phyloP scores from a whole-genome alignment of 2,329 filamentous ascomycete species.

The Escovopsis sp. region DNA sequence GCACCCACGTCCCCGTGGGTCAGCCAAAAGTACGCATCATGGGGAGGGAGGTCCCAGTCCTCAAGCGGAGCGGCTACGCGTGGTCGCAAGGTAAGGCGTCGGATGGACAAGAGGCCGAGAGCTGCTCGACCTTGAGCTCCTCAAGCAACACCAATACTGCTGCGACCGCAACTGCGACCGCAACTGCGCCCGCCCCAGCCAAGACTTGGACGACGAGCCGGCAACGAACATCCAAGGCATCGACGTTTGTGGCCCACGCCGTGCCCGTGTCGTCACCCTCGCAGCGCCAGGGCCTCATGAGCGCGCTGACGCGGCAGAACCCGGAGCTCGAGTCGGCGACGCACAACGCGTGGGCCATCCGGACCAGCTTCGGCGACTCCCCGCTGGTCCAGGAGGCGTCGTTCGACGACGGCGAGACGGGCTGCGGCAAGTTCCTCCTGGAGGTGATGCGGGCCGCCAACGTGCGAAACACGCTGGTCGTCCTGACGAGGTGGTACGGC shows the following conservation, averaged over 20 bases:
- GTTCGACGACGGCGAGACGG: slow-evolving; percentile 46
- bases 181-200: slow-evolving; percentile 6
- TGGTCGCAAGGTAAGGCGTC: slow-evolving; percentile 11
- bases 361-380: slow-evolving; percentile 20
- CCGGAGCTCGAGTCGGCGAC: slow-evolving; percentile 36
- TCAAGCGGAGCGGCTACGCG: slow-evolving; percentile 62
- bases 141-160: too few relatives aligned
- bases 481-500: slow-evolving; percentile 47
- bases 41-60: slow-evolving; percentile 56
- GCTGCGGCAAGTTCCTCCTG: slow-evolving; percentile 41
- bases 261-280: slow-evolving; percentile 20
- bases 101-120: too few relatives aligned
- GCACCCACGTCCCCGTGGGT: slow-evolving; percentile 58
- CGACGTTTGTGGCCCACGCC: slow-evolving; percentile 42
- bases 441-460: slow-evolving; percentile 35
- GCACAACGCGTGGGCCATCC: slow-evolving; percentile 42
- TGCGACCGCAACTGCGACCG: too few relatives aligned
- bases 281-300: slow-evolving; percentile 28
- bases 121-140: slow-evolving; percentile 4
- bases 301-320: slow-evolving; percentile 31
- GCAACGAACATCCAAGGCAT: slow-evolving; percentile 35
- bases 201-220: slow-evolving; percentile 34
- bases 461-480: slow-evolving; percentile 36
- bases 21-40: slow-evolving; percentile 60
- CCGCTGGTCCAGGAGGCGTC: slow-evolving; percentile 32